Evolutionary conservation across 1,139 yeast genomes (phyloP), one percentile per base, ranked within the genome.

Genomic region (Meyerozyma guilliermondii): DNA sequence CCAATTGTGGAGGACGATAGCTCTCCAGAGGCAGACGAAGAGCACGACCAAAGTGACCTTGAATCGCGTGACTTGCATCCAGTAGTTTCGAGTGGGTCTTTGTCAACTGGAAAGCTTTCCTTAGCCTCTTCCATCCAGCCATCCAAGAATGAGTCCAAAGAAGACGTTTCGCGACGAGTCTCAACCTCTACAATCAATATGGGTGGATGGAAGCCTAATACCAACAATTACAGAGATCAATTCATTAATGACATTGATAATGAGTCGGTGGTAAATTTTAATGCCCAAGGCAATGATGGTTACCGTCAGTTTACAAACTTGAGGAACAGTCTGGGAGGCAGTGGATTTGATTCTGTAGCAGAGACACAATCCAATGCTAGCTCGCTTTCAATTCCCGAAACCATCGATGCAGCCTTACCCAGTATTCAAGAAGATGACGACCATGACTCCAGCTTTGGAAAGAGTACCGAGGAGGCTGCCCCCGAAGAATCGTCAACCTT

Each of bases 191-290:
- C 78, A 27, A 56, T 75, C 52, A 72, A 66, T 45, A 65, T 76
- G 65, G 81, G 81, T 2, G 63, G 62, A 16, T 76, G 81, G 81
- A 66, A 69, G 45, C 81, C 81, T 4, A 70, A 75, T 47, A 75
- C 81, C 9, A 68, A 64, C 37, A 66, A 63, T 41, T 76, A 59
- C 55, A 64, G 82, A 41, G 80, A 75, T 47, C 74, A 71, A 44
- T 77, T 77, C 45, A 75, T 77, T 33, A 66, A 62, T 49, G 77
- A 69, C 40, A 71, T 69, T 49, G 76, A 72, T 47, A 65, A 63
- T 45, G 77, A 69, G 43, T 69, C 75, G 0, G 56, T 57, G 16
- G 55, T 68, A 43, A 68, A 68, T 46, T 62, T 64, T 42, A 62
- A 59, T 45, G 59, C 55, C 9, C 63, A 60, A 18, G 52, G 53